Conservation (phyloP, 148 eudicot species). For the Gaultheria prostrata region DNA sequence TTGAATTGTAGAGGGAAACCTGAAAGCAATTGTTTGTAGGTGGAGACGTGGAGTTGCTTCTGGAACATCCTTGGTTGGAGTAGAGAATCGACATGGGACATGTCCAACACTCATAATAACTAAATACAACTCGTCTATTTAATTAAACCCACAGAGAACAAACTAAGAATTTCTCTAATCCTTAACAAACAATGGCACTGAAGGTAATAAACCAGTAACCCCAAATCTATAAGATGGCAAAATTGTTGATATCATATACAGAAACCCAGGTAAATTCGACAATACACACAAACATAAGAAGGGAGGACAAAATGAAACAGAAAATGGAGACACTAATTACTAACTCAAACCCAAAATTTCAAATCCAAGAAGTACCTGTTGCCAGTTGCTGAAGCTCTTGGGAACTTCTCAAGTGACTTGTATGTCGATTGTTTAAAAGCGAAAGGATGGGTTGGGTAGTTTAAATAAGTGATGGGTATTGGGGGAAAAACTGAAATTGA, state of each 20-base stretch:
- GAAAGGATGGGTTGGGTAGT: neutral
- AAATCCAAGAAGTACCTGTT: conserved; percentile 14
- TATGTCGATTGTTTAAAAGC: neutral
- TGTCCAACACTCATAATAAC: neutral
- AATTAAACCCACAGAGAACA: neutral
- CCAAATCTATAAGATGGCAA: too few relatives aligned
- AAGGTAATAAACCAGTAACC: neutral
- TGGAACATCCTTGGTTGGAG: neutral
- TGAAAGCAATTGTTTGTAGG: neutral
- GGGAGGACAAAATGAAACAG: neutral
- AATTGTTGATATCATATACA: neutral
- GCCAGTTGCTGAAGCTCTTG: neutral
- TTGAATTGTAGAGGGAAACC: neutral
- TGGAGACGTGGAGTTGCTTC: neutral
- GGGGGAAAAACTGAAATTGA: neutral
- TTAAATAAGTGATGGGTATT: neutral
- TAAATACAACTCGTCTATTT: neutral
- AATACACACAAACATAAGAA: neutral
- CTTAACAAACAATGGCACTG: neutral
- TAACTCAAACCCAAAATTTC: neutral
- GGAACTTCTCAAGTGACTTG: neutral
- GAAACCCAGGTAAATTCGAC: neutral
- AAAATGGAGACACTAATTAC: neutral
- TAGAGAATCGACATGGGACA: neutral
- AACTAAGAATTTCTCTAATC: neutral